Evolutionary conservation across 164 flowering plant genomes (phyloP).

Genomic region (Umbilicus rupestris): DNA sequence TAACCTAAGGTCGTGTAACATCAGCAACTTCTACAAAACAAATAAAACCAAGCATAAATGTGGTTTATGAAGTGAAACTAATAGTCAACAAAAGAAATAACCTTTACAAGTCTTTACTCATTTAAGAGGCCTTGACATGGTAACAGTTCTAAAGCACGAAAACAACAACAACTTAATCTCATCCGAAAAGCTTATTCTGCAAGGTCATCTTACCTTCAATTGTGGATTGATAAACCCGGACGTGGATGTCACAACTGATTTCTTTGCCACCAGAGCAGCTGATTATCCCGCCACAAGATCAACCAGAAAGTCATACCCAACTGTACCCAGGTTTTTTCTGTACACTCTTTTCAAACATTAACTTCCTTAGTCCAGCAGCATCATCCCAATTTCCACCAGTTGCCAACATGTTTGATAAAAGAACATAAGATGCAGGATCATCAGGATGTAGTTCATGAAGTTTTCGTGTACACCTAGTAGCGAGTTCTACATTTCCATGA

Average conservation of each 20-base stretch:
- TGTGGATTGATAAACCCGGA: background rate
- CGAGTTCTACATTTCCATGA: conserved; percentile 40
- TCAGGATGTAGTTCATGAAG: conserved; percentile 31
- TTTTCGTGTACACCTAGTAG: conserved; percentile 25
- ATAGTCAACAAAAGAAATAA: background rate
- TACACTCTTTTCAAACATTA: conserved; percentile 37
- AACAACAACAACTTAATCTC: background rate
- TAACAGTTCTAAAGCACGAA: background rate
- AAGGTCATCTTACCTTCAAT: background rate
- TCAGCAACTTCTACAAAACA: too few relatives aligned
- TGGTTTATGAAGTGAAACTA: too few relatives aligned
- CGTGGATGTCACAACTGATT: background rate
- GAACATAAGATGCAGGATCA: conserved; percentile 42
- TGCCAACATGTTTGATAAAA: conserved; percentile 33
- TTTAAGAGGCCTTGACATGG: background rate
- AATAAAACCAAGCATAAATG: too few relatives aligned
- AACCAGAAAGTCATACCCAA: conserved; percentile 23
- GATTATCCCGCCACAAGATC: background rate
- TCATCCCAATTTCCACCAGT: conserved; percentile 34
- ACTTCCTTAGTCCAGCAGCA: conserved; percentile 28
- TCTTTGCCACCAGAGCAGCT: background rate
- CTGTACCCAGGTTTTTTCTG: conserved; percentile 43
- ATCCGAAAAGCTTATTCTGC: background rate
- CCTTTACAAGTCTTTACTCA: background rate
- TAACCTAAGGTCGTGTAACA: too few relatives aligned